These are phyloP conservation scores for Taxawa tesnikishii DNA, from an alignment of 2,329 filamentous ascomycete species.

Conservation along the genomic window DNA sequence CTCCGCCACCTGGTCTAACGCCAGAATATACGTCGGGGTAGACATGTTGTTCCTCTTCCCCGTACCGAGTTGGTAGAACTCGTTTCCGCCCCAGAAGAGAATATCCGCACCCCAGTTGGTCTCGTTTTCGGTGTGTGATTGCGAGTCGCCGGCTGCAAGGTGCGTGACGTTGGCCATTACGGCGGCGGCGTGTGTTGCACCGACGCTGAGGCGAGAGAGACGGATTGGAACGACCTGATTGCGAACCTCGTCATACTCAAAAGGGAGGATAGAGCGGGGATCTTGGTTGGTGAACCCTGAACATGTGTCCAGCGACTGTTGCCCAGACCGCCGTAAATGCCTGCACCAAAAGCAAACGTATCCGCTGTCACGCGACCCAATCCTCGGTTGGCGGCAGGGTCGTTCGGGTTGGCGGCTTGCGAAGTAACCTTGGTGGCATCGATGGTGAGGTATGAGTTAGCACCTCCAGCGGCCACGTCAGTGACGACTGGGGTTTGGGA, in stretches of 20 bases:
- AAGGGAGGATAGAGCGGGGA: conserved; percentile 75
- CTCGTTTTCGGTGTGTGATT: conserved; percentile 45
- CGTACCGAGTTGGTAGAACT: conserved; percentile 84
- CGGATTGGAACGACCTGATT: conserved; percentile 65
- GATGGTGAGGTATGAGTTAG: conserved; percentile 77
- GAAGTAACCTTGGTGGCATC: conserved; percentile 54
- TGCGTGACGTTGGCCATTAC: conserved; percentile 67
- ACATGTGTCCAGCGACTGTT: conserved; percentile 85
- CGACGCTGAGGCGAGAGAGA: conserved; percentile 59
- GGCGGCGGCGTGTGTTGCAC: conserved; percentile 68
- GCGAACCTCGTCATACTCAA: conserved; percentile 70
- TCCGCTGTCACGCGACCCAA: conserved; percentile 55
- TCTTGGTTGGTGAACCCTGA: conserved; percentile 62
- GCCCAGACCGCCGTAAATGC: conserved; percentile 71
- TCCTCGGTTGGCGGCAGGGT: conserved; percentile 23
- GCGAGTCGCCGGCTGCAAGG: conserved; percentile 32
- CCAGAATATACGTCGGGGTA: conserved; percentile 65
- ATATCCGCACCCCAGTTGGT: conserved; percentile 84
- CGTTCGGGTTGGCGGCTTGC: conserved; percentile 10
- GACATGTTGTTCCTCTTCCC: conserved; percentile 74
- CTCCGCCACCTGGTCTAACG: conserved; percentile 55
- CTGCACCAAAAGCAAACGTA: conserved; percentile 76
- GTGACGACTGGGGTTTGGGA: conserved; percentile 56
- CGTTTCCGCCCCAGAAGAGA: conserved; percentile 90
- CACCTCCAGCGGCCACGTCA: conserved; percentile 70